phyloP scores from a whole-genome alignment of 75 land plant species.

The Sequoia sempervirens region DNA sequence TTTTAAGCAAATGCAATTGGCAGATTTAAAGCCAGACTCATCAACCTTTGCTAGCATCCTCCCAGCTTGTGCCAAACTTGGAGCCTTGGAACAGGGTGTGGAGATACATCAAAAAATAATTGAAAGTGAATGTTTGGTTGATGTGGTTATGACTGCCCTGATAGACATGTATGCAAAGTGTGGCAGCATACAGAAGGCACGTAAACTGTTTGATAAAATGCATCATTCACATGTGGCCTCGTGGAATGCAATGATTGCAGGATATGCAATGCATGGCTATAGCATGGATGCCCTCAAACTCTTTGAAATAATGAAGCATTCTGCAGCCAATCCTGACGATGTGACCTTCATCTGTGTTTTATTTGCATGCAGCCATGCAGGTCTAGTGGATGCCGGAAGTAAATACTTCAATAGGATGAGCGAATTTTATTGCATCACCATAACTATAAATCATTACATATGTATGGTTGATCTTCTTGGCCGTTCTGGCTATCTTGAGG shows the following conservation, averaged over 20 bases:
- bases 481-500: neutral
- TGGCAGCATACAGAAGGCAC: neutral
- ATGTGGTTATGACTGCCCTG: neutral
- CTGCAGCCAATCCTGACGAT: neutral
- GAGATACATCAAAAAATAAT: slow-evolving; percentile 11
- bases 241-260: slow-evolving; percentile 1
- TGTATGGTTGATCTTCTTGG: neutral
- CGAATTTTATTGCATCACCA: neutral
- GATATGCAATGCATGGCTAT: neutral
- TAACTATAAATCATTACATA: neutral
- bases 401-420: neutral
- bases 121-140: neutral
- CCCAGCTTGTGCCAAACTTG: slow-evolving; percentile 22
- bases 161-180: neutral
- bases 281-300: neutral
- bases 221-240: neutral
- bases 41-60: slow-evolving; percentile 41
- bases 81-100: slow-evolving; percentile 7
- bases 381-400: neutral
- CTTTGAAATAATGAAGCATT: neutral
- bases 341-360: neutral
- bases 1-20: slow-evolving; percentile 13
- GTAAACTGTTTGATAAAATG: neutral
- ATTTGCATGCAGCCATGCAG: neutral
- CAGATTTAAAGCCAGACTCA: slow-evolving; percentile 27